These are phyloP conservation scores for Dimocarpus longan DNA, from an alignment of 345 rosid genomes.

Conservation along the genomic window DNA sequence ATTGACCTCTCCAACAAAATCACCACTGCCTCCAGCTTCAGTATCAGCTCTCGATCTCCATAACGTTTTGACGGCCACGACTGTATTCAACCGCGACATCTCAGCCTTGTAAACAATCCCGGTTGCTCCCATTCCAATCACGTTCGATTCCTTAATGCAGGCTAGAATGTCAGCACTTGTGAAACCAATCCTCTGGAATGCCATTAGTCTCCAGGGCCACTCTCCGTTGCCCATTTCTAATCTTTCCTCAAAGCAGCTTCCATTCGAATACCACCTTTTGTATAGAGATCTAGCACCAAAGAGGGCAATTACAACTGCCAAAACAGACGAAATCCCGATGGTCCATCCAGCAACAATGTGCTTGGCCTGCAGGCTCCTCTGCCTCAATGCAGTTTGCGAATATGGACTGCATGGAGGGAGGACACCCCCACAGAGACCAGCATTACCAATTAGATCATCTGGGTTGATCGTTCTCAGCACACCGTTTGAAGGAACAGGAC, in stretches of 20 bases:
- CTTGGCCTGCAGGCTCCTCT: conserved; percentile 48
- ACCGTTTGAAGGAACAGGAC: conserved; percentile 81
- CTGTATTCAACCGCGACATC: conserved; percentile 46
- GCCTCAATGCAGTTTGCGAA: conserved; percentile 34
- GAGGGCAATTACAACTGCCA: conserved; percentile 51
- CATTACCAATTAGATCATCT: conserved; percentile 66
- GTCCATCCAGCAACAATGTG: conserved; percentile 64
- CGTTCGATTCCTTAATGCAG: conserved; percentile 74
- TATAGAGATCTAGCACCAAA: conserved; percentile 47
- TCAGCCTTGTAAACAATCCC: conserved; percentile 89
- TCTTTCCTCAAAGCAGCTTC: conserved; percentile 56
- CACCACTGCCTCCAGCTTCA: conserved; percentile 60
- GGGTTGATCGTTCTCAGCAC: conserved; percentile 77
- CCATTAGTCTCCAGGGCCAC: conserved; percentile 95
- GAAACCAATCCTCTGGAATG: conserved; percentile 88
- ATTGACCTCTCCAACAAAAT: conserved; percentile 80
- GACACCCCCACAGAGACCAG: conserved; percentile 77
- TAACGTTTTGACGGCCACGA: conserved; percentile 84
- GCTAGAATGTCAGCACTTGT: conserved; percentile 72
- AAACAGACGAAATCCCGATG: conserved; percentile 58
- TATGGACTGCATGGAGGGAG: conserved; percentile 73
- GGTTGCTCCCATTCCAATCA: conserved; percentile 92
- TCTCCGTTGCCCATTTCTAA: conserved; percentile 52
- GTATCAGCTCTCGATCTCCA: conserved; percentile 73
- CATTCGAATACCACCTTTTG: conserved; percentile 53